Evolutionary conservation across 352 stramenopile species (phyloP).

Genomic region (Phytophthora pluvialis): DNA sequence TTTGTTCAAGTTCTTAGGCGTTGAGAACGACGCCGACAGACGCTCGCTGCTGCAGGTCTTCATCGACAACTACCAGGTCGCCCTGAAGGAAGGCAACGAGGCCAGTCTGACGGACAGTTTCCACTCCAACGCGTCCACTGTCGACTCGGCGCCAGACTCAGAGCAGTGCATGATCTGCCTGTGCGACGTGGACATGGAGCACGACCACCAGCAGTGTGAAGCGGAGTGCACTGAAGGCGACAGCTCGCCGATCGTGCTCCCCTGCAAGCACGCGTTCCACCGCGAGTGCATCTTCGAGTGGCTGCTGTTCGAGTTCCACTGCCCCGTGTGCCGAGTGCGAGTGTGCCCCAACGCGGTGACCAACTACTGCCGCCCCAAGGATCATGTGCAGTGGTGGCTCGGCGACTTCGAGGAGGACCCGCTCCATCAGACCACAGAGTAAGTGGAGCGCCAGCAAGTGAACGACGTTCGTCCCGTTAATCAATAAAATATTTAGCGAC

Average conservation of each 20-base stretch:
- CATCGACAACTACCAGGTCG: conserved; percentile 59
- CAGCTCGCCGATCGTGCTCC: conserved; percentile 45
- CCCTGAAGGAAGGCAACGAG: conserved; percentile 24
- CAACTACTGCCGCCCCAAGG: conserved; percentile 66
- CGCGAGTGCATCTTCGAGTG: conserved; percentile 79
- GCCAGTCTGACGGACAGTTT: conserved; percentile 39
- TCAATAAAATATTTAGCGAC: conserved; percentile 15
- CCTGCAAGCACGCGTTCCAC: conserved; percentile 75
- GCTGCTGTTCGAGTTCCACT: conserved; percentile 77
- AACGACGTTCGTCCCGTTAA: neutral
- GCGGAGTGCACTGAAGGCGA: conserved; percentile 16
- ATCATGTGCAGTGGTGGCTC: conserved; percentile 73
- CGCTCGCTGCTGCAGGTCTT: conserved; percentile 76
- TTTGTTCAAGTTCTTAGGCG: conserved; percentile 67
- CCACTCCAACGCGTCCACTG: conserved; percentile 46
- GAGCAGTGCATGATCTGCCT: conserved; percentile 55
- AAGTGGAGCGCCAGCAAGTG: neutral
- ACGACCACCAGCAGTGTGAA: conserved; percentile 30
- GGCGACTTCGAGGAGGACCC: conserved; percentile 66
- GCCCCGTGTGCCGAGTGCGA: conserved; percentile 64
- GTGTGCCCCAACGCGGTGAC: conserved; percentile 59
- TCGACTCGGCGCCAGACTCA: conserved; percentile 42
- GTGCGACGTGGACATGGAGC: conserved; percentile 50
- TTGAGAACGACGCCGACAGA: conserved; percentile 52
- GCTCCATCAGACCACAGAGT: conserved; percentile 27